phyloP scores from a whole-genome alignment of 2,329 filamentous ascomycete species.

The Penicillium freii region DNA sequence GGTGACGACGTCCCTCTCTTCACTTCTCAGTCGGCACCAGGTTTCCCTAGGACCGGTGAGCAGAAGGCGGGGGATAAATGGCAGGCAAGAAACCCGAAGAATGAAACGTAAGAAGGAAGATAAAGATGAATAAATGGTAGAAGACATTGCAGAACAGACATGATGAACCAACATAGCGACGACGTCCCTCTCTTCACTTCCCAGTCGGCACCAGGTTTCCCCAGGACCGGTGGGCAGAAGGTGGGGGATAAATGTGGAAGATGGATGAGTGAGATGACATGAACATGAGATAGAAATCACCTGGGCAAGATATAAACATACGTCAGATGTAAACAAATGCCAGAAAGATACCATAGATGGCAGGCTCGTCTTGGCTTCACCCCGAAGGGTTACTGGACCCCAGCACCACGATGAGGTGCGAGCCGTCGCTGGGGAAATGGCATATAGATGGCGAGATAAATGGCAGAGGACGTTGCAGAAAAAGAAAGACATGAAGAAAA shows the following conservation, averaged over 20 bases:
- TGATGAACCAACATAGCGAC: neutral
- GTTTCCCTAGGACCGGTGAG: neutral
- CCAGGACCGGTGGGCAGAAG: neutral
- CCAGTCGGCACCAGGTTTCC: neutral
- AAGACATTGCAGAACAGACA: neutral
- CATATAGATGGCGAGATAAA: neutral
- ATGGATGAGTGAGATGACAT: too few relatives aligned
- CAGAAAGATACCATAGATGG: neutral
- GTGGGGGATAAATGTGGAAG: neutral
- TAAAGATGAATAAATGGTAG: neutral
- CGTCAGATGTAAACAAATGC: too few relatives aligned
- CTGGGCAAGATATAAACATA: too few relatives aligned
- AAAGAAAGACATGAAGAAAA: too few relatives aligned
- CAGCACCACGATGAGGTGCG: slow-evolving; percentile 18
- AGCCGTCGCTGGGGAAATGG: slow-evolving; percentile 11
- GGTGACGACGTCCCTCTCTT: neutral
- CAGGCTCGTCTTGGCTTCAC: slow-evolving; percentile 16
- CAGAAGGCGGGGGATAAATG: neutral
- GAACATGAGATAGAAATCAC: too few relatives aligned
- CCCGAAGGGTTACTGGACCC: slow-evolving; percentile 15
- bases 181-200: neutral
- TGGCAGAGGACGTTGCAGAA: neutral
- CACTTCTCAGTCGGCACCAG: neutral
- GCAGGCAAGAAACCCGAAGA: too few relatives aligned
- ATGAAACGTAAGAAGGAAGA: too few relatives aligned